These are phyloP conservation scores for Silene latifolia DNA, from an alignment of 148 eudicot genomes.

Conservation along the genomic window DNA sequence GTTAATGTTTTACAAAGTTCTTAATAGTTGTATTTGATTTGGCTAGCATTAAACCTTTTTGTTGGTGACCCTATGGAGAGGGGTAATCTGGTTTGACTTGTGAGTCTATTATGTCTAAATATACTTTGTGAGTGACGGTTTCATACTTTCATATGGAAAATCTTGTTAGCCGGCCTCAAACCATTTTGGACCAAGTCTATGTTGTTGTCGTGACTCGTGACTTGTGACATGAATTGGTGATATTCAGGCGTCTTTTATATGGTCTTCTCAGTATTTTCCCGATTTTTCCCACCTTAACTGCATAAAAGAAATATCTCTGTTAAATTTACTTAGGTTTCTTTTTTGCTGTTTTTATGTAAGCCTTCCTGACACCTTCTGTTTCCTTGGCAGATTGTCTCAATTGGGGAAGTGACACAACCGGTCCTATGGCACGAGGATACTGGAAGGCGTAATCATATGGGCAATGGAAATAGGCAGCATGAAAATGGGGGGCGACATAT, in stretches of 20 bases:
- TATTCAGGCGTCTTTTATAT: not conserved
- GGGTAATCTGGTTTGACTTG: not conserved
- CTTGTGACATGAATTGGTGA: not conserved
- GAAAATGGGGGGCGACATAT: conserved; percentile 15
- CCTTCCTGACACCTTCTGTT: not conserved
- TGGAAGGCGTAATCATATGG: conserved; percentile 39
- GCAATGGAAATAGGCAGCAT: conserved; percentile 22
- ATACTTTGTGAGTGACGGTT: not conserved
- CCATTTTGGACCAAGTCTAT: not conserved
- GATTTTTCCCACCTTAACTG: not conserved
- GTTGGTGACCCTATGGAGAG: not conserved
- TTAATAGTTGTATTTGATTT: not conserved
- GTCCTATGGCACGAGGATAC: conserved; percentile 83
- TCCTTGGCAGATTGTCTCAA: conserved; percentile 47
- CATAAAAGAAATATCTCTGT: not conserved
- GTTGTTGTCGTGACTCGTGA: too few relatives aligned
- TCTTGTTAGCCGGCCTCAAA: not conserved
- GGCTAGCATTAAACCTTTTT: not conserved
- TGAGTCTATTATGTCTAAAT: not conserved
- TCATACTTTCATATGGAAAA: not conserved
- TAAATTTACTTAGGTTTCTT: not conserved
- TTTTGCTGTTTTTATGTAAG: not conserved
- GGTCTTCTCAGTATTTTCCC: not conserved
- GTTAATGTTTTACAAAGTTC: not conserved
- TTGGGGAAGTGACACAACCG: conserved; percentile 63